These are phyloP conservation scores for sunflower (Helianthus annuus) DNA, from an alignment of 129 eudicot species.

Conservation along the genomic window HanXRQr2.0-SUNRISE NC_035438.2:43446069-43446568, in stretches of 20 bases:
- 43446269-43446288: not conserved
- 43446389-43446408: constrained; percentile 24
- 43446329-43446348: not conserved
- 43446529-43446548: constrained; percentile 34
- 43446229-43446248: too few relatives aligned
- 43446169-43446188: too few relatives aligned
- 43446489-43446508: constrained; percentile 7
- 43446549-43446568: constrained; percentile 38
- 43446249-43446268: too few relatives aligned
- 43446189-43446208: too few relatives aligned
- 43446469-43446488: constrained; percentile 28
- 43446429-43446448: constrained; percentile 39
- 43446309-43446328: constrained; percentile 18
- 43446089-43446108: constrained; percentile 29
- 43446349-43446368: too few relatives aligned
- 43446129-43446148: too few relatives aligned
- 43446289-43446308: constrained; percentile 10
- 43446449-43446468: constrained; percentile 7
- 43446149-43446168: too few relatives aligned
- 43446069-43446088: constrained; percentile 30
- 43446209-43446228: too few relatives aligned
- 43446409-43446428: constrained; percentile 36
- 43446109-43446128: constrained; percentile 3
- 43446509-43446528: not conserved
- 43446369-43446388: not conserved